Conservation (phyloP, 2,329 filamentous ascomycete species). For the Diaporthe sp. region DNA sequence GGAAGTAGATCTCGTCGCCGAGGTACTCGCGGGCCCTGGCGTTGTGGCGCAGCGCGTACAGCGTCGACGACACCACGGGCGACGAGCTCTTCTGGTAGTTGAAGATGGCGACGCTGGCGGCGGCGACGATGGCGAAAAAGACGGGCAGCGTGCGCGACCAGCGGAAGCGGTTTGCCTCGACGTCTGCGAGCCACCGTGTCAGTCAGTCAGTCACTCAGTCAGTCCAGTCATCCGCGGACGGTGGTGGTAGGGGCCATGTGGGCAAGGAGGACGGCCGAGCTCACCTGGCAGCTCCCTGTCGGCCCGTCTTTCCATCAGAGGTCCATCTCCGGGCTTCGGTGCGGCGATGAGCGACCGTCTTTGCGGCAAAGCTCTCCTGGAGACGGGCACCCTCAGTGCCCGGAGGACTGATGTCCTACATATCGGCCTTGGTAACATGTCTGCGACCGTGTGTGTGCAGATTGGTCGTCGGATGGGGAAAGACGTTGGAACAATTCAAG, state of each 20-base stretch:
- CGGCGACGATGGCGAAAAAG: constrained; percentile 80
- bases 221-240: background rate
- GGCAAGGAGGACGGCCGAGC: constrained; percentile 33
- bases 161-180: constrained; percentile 62
- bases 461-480: background rate
- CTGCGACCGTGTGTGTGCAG: constrained; percentile 26
- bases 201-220: background rate
- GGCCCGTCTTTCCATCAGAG: constrained; percentile 73
- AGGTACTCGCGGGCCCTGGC: constrained; percentile 80
- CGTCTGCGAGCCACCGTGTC: constrained; percentile 48
- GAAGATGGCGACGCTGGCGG: constrained; percentile 89
- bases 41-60: constrained; percentile 92
- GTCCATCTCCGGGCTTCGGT: constrained; percentile 71
- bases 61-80: constrained; percentile 85
- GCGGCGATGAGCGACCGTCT: constrained; percentile 67
- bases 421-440: constrained; percentile 39
- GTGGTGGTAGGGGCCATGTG: background rate
- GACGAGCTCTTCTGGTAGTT: constrained; percentile 98
- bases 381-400: constrained; percentile 19
- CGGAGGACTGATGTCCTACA: constrained; percentile 38
- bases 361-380: constrained; percentile 42
- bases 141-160: constrained; percentile 84
- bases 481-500: constrained; percentile 9
- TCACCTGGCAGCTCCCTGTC: constrained; percentile 77
- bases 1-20: constrained; percentile 90